Base-by-base conservation (phyloP, 768 basidiomycete species). In the Scleroderma bovista region DNA sequence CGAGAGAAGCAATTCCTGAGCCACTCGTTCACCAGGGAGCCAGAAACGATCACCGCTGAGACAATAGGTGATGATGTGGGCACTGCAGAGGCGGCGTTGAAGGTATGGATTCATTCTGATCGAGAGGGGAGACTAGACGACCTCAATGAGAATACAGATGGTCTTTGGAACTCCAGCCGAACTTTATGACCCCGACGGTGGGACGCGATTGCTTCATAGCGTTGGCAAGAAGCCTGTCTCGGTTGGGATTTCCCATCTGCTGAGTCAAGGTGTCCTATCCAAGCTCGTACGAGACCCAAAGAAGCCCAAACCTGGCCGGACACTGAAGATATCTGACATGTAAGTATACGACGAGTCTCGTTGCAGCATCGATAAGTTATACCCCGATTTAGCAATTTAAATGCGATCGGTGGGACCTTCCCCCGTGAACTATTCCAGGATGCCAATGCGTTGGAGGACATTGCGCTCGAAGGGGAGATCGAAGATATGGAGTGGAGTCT, bases 401-500 rank as follows among this genome's bases (percentile, higher is more conserved):
- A 80, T 47, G 76, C 79, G 1, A 69, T 86, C 24, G 78, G 82
- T 17, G 89, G 90, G 1, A 71, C 75, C 17, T 71, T 91, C 40
- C 65, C 79, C 4, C 69, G 69, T 23, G 85, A 89, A 44, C 71
- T 85, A 19, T 86, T 83, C 58, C 78, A 83, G 53, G 90, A 93
- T 60, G 88, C 91, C 2, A 60, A 70, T 20, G 72, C 79, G 13
- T 64, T 89, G 31, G 82, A 87, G 48, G 80, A 83, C 6, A 66
- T 80, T 13, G 73, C 77, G 20, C 57, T 66, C 22, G 73, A 74
- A 37, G 66, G 75, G 37, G 75, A 75, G 11, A 70, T 75, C 6
- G 72, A 69, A 2, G 86, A 81, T 77, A 76, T 81, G 41, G 82
- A 86, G 48, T 96, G 93, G 93, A 80, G 88, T 0, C 62, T 91